Evolutionary conservation across 257 asterid genomes (phyloP), one percentile per base, ranked within the genome.

Genomic region (Sherardia arvensis): DNA sequence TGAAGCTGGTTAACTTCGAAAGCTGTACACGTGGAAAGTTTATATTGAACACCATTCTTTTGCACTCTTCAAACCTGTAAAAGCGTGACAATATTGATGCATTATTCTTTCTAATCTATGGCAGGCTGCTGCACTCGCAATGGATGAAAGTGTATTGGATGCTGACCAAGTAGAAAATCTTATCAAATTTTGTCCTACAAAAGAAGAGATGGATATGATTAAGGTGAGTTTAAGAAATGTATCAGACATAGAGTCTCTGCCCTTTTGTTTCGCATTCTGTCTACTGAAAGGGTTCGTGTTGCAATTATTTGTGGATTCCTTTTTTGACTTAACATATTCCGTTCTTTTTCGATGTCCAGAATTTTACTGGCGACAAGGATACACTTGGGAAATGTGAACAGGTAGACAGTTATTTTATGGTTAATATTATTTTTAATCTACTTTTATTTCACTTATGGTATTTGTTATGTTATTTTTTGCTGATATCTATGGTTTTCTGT

Each of bases 131-230:
- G 95, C 92, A 67, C 92, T 94, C 36, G 95, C 97, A 56, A 83
- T 94, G 99, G 97, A 94, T 86, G 94, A 79, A 74, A 75, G 95
- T 73, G 75, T 90, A 29, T 75, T 94, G 78, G 99, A 94, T 83
- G 97, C 97, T 57, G 99, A 94, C 80, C 97, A 90, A 84, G 97
- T 94, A 53, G 99, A 94, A 78, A 90, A 90, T 77, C 95, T 94
- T 57, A 90, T 90, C 49, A 94, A 94, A 67, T 87, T 87, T 73
- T 90, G 99, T 73, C 99, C 99, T 30, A 90, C 97, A 15, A 94
- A 94, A 79, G 99, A 94, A 68, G 99, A 94, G 83, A 90, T 94
- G 95, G 99, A 90, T 68, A 92, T 84, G 71, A 94, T 94, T 38
- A 90, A 87, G 99, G 99, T 94, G 80, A 73, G 77, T 53, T 48